Conservation (phyloP, 2,329 filamentous ascomycete genomes). For the Venturia carpophila region DNA sequence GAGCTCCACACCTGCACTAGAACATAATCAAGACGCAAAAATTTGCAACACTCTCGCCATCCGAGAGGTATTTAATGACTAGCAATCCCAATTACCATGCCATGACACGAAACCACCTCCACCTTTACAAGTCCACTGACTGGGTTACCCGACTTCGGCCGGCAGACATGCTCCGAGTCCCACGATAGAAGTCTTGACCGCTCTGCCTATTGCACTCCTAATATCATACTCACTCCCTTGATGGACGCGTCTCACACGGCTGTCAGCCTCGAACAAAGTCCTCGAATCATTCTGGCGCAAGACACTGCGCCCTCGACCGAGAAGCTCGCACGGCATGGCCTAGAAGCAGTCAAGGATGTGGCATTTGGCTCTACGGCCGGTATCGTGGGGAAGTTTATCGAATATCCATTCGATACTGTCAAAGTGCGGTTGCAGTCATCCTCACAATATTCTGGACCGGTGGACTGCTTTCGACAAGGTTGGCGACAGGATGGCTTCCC, state of each 20-base stretch:
- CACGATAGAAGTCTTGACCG: constrained; percentile 26
- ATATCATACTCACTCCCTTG: background rate
- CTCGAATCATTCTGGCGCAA: constrained; percentile 2
- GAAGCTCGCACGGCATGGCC: constrained; percentile 8
- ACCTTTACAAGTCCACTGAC: background rate
- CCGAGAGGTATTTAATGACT: background rate
- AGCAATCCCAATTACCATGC: background rate
- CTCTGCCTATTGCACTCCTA: constrained; percentile 7
- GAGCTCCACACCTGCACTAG: background rate
- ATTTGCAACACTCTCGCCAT: background rate
- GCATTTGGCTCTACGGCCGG: constrained; percentile 86
- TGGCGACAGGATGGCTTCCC: constrained; percentile 68
- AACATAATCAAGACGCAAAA: background rate
- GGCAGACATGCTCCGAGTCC: constrained; percentile 25
- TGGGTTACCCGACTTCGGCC: constrained; percentile 7
- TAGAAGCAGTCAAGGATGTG: constrained; percentile 58
- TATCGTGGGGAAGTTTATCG: constrained; percentile 87
- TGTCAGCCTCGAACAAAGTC: constrained; percentile 1
- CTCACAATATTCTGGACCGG: constrained; percentile 73
- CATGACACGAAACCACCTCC: constrained; percentile 4
- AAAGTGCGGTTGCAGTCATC: constrained; percentile 98
- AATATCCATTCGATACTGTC: constrained; percentile 97
- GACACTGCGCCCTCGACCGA: constrained; percentile 4
- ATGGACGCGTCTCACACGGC: constrained; percentile 13
- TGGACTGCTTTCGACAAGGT: constrained; percentile 91